Base-by-base conservation (phyloP, 139 green algal genomes). In the Spirogloea muscicola region DNA sequence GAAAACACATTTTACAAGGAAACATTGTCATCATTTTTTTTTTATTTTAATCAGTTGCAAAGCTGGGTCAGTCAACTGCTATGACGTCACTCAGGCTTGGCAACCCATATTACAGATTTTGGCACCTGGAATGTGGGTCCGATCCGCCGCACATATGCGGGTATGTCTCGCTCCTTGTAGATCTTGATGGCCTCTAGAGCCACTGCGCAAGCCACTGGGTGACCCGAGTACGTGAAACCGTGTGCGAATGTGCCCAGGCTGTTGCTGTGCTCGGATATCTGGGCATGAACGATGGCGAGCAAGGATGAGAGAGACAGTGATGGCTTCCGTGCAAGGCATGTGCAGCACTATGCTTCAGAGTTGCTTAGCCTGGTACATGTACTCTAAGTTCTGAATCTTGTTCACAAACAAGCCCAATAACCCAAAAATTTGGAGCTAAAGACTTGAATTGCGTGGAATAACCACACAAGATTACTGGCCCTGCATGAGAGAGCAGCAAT, bases 161-260 rank as follows among this genome's bases (percentile, higher is more conserved):
- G 68, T 21, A 79, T 66, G 6, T 68, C 60, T 18, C 73, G 43
- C 57, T 82, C 29, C 68, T 81, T 37, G 67, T 82, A 84, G 33
- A 84, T 84, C 33, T 75, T 67, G 29, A 84, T 16, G 1, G 58
- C 52, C 39, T 84, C 77, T 10, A 82, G 27, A 37, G 58, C 79
- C 37, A 84, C 48, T 9, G 79, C 79, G 46, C 79, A 84, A 18
- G 63, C 76, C 63, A 84, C 77, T 3, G 79, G 79, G 46, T 84
- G 79, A 1, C 79, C 79, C 13, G 66, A 73, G 55, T 84, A 84
- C 16, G 79, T 84, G 62, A 84, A 84, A 6, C 79, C 79, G 67
- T 84, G 79, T 10, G 79, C 76, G 36, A 84, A 85, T 27, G 40
- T 42, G 13, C 79, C 79, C 64, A 73, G 61, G n/a, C 34, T 73